Conservation (phyloP, 2,329 filamentous ascomycete species). For the Diaporthe citri region DNA sequence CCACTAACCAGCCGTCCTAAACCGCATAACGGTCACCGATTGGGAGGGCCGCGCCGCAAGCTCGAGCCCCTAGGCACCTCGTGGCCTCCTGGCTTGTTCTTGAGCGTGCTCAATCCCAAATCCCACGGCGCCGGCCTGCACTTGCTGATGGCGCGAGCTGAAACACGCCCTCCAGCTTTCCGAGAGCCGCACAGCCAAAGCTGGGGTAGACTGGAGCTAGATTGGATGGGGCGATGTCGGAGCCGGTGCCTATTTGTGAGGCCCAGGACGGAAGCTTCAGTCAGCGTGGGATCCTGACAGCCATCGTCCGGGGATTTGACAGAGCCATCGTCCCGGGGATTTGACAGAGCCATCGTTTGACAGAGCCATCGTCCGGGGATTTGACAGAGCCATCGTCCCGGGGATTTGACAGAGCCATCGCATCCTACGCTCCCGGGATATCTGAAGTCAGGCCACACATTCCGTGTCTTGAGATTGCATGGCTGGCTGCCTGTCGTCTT, state of each 20-base stretch:
- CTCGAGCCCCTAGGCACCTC: slow-evolving; percentile 5
- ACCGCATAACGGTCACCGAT: slow-evolving; percentile 18
- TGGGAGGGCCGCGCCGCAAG: slow-evolving; percentile 34
- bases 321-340: background rate
- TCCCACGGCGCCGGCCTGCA: slow-evolving; percentile 5
- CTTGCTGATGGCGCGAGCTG: slow-evolving; percentile 9
- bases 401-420: background rate
- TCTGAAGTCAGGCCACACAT: background rate
- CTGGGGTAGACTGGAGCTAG: slow-evolving; percentile 21
- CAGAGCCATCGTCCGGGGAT: background rate
- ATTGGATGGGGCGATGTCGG: slow-evolving; percentile 24
- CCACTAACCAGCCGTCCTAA: slow-evolving; percentile 1
- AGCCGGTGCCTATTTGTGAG: slow-evolving; percentile 10
- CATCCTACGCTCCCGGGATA: background rate
- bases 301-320: background rate
- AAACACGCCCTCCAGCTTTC: background rate
- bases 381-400: background rate
- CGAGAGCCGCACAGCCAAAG: slow-evolving; percentile 26
- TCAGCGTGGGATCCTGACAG: background rate
- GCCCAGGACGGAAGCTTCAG: slow-evolving; percentile 9
- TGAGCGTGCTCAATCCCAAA: background rate
- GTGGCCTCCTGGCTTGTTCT: background rate
- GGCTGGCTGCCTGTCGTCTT: background rate
- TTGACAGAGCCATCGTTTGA: no score
- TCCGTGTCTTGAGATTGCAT: background rate